Percentiles rank a stretch among this genome's conserved stretches.
Conservation (phyloP, 768 basidiomycete genomes). For the Phylloporus scabripes region DNA sequence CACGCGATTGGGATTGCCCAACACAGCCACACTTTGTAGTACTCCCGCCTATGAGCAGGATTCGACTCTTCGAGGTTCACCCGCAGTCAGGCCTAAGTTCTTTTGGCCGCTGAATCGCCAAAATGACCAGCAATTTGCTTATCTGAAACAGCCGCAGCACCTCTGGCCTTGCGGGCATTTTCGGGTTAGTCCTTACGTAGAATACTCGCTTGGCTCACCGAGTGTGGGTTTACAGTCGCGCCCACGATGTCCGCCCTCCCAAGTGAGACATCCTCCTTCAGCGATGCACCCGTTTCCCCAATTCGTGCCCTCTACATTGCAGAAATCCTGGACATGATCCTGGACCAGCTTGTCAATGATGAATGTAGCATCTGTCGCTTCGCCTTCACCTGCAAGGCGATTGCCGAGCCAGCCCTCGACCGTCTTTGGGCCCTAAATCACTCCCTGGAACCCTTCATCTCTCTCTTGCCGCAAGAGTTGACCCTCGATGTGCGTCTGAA, state of each 20-base stretch:
- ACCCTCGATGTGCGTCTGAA: slow-evolving; percentile 15
- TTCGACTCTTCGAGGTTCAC: not conserved
- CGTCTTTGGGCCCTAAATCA: slow-evolving; percentile 22
- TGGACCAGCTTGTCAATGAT: slow-evolving; percentile 17
- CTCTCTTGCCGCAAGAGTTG: slow-evolving; percentile 19
- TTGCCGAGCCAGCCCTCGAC: slow-evolving; percentile 19
- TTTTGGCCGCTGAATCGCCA: not conserved
- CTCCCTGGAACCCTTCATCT: slow-evolving; percentile 22
- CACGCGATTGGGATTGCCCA: slow-evolving; percentile 19
- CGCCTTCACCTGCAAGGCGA: slow-evolving; percentile 18
- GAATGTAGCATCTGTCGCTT: slow-evolving; percentile 14
- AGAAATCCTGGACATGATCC: slow-evolving; percentile 21
- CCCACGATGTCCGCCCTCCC: slow-evolving; percentile 2
- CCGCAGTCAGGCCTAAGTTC: not conserved
- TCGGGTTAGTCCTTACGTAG: slow-evolving; percentile 7
- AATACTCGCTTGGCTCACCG: not conserved
- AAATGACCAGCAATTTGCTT: not conserved
- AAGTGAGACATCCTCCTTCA: not conserved
- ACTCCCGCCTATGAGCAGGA: not conserved
- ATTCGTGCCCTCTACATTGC: slow-evolving; percentile 14
- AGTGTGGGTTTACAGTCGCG: not conserved
- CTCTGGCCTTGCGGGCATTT: not conserved
- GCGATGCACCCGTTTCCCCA: no score
- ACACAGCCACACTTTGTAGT: slow-evolving; percentile 25
- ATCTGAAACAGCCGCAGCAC: not conserved